These are phyloP conservation scores for Dactylella cylindrospora DNA, from an alignment of 2,329 filamentous ascomycete species.

Conservation along the genomic window DNA sequence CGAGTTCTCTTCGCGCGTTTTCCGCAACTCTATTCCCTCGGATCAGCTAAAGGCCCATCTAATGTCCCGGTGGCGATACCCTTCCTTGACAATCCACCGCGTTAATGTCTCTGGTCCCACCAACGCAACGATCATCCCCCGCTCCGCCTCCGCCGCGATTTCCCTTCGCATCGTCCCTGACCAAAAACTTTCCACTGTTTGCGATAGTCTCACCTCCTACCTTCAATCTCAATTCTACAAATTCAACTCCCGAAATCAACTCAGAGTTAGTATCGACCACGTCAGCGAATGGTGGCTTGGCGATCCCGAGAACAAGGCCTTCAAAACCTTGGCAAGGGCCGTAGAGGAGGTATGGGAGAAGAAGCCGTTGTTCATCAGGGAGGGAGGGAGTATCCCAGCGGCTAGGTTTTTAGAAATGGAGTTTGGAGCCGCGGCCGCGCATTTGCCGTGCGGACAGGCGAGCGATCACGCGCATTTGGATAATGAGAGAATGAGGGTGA, in stretches of 20 bases:
- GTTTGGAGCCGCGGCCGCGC: slow-evolving; percentile 84
- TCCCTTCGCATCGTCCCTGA: slow-evolving; percentile 91
- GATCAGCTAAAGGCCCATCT: slow-evolving; percentile 77
- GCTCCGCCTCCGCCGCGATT: slow-evolving; percentile 81
- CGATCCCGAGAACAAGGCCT: slow-evolving; percentile 86
- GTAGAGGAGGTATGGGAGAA: slow-evolving; percentile 77
- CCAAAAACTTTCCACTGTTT: slow-evolving; percentile 79
- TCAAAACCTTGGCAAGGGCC: slow-evolving; percentile 80
- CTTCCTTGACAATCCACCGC: slow-evolving; percentile 88
- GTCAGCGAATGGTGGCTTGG: slow-evolving; percentile 95
- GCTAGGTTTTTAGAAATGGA: slow-evolving; percentile 95
- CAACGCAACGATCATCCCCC: slow-evolving; percentile 87
- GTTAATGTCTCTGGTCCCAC: slow-evolving; percentile 87
- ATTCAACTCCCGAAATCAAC: slow-evolving; percentile 76
- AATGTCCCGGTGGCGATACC: slow-evolving; percentile 93
- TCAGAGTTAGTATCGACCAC: slow-evolving; percentile 84
- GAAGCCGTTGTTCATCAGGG: slow-evolving; percentile 86
- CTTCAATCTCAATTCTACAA: slow-evolving; percentile 69
- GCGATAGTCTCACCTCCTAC: slow-evolving; percentile 66
- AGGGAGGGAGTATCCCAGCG: slow-evolving; percentile 91
- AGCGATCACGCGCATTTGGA: slow-evolving; percentile 92
- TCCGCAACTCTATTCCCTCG: slow-evolving; percentile 57
- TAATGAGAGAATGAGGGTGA: slow-evolving; percentile 85
- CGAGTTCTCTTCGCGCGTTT: slow-evolving; percentile 28
- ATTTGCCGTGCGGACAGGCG: slow-evolving; percentile 90